These are phyloP conservation scores for Aegilops sharonensis DNA, from an alignment of 176 grass and related monocot genomes.

Conservation along the genomic window DNA sequence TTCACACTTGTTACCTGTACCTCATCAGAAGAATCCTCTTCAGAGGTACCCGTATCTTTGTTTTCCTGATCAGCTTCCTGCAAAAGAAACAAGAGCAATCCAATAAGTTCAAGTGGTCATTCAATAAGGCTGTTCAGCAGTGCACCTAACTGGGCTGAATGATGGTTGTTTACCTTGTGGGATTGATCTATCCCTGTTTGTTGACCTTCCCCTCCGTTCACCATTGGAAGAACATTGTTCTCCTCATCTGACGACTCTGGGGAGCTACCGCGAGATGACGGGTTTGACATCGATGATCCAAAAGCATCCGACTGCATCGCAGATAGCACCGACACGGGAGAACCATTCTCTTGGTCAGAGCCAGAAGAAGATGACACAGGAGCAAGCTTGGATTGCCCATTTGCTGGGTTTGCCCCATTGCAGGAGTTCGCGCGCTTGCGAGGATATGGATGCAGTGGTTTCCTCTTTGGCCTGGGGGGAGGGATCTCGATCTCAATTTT, in stretches of 20 bases:
- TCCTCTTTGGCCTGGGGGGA: conserved; percentile 91
- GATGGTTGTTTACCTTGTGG: conserved; percentile 31
- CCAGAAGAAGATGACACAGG: conserved; percentile 33
- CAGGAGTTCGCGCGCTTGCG: conserved; percentile 55
- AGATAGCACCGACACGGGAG: conserved; percentile 74
- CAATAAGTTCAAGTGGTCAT: conserved; percentile 1
- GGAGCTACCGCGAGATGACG: conserved; percentile 25
- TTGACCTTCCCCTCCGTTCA: conserved; percentile 8
- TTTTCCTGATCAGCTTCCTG: conserved; percentile 45
- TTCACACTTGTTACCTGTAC: conserved; percentile 67
- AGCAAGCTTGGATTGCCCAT: conserved; percentile 28
- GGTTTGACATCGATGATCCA: conserved; percentile 49
- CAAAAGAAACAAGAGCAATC: background rate
- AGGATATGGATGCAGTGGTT: conserved; percentile 86
- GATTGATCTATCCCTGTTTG: conserved; percentile 22
- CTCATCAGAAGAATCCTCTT: conserved; percentile 42
- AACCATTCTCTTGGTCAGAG: conserved; percentile 63
- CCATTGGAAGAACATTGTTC: background rate
- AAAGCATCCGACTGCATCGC: conserved; percentile 56
- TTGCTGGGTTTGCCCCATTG: background rate
- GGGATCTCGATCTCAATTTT: conserved; percentile 66
- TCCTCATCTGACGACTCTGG: conserved; percentile 44
- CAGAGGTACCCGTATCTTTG: conserved; percentile 28
- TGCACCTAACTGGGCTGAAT: background rate
- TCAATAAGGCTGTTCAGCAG: background rate